phyloP scores from a whole-genome alignment of 495 filamentous ascomycete species.

The Penicillium ochrochloron region DNA sequence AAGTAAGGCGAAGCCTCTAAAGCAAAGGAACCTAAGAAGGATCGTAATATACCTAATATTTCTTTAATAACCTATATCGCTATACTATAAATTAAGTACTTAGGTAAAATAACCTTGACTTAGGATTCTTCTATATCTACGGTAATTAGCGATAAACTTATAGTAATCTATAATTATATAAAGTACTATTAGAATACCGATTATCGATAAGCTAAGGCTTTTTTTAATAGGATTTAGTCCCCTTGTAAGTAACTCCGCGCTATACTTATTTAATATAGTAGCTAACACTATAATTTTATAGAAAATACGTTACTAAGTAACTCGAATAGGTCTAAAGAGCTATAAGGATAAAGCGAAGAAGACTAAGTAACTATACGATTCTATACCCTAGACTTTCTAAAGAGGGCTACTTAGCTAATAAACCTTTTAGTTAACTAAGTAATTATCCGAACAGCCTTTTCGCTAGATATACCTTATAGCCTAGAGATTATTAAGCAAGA shows the following conservation, averaged over 20 bases:
- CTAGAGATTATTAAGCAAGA: slow-evolving; percentile 7
- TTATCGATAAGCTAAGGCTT: slow-evolving; percentile 13
- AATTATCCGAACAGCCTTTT: slow-evolving; percentile 10
- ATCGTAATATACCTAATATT: not conserved
- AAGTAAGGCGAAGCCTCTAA: not conserved
- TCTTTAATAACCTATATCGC: not conserved
- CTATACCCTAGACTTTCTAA: slow-evolving; percentile 7
- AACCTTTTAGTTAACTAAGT: slow-evolving; percentile 12
- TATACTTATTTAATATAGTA: not conserved
- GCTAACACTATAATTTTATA: not conserved
- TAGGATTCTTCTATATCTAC: slow-evolving; percentile 10
- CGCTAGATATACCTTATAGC: slow-evolving; percentile 16
- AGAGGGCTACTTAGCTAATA: slow-evolving; percentile 4
- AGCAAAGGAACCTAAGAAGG: slow-evolving; percentile 1
- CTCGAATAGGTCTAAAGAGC: slow-evolving; percentile 4
- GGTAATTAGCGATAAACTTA: slow-evolving; percentile 13
- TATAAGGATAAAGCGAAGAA: slow-evolving; percentile 12
- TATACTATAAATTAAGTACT: not conserved
- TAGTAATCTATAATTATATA: slow-evolving; percentile 7
- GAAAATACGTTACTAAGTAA: slow-evolving; percentile 11
- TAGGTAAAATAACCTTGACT: slow-evolving; percentile 12
- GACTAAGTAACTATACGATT: slow-evolving; percentile 15
- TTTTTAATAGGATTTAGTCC: not conserved
- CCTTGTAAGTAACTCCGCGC: not conserved
- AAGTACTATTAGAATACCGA: slow-evolving; percentile 10